Percentiles rank a stretch among this genome's conserved stretches.
Evolutionary conservation across 2,329 filamentous ascomycete species (phyloP).

Genomic region (Dothidotthia symphoricarpi): DNA sequence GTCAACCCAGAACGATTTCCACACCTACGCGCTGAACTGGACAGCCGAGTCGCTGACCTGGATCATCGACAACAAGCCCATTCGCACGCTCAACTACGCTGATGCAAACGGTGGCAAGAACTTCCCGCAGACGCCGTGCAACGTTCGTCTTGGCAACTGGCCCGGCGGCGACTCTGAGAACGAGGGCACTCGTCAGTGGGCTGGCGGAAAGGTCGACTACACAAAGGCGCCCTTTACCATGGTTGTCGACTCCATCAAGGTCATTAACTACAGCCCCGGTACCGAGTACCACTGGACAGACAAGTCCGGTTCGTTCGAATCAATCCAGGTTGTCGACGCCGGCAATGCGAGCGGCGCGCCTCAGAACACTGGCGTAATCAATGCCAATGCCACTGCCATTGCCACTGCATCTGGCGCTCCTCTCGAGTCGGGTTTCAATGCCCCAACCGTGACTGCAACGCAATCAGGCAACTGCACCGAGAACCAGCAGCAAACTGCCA

Average conservation of each 20-base stretch:
- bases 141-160: slow-evolving; percentile 49
- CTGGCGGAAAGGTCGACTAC: slow-evolving; percentile 58
- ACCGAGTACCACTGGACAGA: slow-evolving; percentile 53
- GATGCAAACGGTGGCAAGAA: slow-evolving; percentile 58
- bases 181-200: slow-evolving; percentile 66
- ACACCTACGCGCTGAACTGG: slow-evolving; percentile 74
- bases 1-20: slow-evolving; percentile 55
- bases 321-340: slow-evolving; percentile 47
- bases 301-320: slow-evolving; percentile 48
- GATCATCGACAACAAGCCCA: slow-evolving; percentile 65
- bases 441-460: slow-evolving; percentile 15
- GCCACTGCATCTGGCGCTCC: slow-evolving; percentile 25
- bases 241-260: slow-evolving; percentile 51
- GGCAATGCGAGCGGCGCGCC: slow-evolving; percentile 35
- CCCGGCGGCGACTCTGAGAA: slow-evolving; percentile 49
- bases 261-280: slow-evolving; percentile 55
- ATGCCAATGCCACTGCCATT: slow-evolving; percentile 31
- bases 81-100: slow-evolving; percentile 62
- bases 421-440: slow-evolving; percentile 24
- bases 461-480: slow-evolving; percentile 16
- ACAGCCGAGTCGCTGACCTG: slow-evolving; percentile 65
- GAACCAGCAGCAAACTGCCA: slow-evolving; percentile 6
- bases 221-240: slow-evolving; percentile 51
- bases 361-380: slow-evolving; percentile 24
- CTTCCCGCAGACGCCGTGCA: slow-evolving; percentile 77